Evolutionary conservation across 2,329 filamentous ascomycete genomes (phyloP).

Genomic region (Colletotrichum sansevieriae): DNA sequence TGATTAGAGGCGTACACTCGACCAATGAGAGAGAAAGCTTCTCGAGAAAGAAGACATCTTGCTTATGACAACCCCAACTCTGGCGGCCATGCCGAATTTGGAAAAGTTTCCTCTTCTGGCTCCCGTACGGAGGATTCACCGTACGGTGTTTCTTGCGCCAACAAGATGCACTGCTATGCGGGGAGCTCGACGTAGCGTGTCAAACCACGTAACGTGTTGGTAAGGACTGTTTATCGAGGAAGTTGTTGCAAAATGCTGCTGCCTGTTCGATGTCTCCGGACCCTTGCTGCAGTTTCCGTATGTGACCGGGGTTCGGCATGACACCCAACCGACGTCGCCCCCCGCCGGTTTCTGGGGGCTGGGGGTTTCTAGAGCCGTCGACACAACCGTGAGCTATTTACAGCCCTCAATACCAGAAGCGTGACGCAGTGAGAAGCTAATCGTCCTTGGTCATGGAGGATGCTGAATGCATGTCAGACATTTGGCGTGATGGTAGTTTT

Average conservation of each 20-base stretch:
- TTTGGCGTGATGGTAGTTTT: neutral
- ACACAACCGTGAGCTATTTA: neutral
- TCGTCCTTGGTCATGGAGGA: neutral
- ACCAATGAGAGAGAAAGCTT: neutral
- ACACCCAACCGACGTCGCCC: slow-evolving; percentile 5
- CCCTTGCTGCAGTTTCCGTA: slow-evolving; percentile 6
- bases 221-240: neutral
- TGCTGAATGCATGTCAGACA: neutral
- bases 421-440: slow-evolving; percentile 6
- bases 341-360: slow-evolving; percentile 6
- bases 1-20: neutral
- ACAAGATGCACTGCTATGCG: slow-evolving; percentile 15
- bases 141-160: slow-evolving; percentile 10
- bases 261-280: slow-evolving; percentile 15
- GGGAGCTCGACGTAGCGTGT: slow-evolving; percentile 8
- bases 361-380: neutral
- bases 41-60: neutral
- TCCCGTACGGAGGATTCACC: neutral
- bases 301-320: slow-evolving; percentile 8
- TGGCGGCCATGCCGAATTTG: neutral
- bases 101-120: slow-evolving; percentile 13
- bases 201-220: slow-evolving; percentile 5
- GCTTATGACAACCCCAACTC: neutral
- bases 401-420: neutral
- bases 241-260: slow-evolving; percentile 16